Conservation (phyloP, 2,329 filamentous ascomycete species). For the Calonectria leucothoes region DNA sequence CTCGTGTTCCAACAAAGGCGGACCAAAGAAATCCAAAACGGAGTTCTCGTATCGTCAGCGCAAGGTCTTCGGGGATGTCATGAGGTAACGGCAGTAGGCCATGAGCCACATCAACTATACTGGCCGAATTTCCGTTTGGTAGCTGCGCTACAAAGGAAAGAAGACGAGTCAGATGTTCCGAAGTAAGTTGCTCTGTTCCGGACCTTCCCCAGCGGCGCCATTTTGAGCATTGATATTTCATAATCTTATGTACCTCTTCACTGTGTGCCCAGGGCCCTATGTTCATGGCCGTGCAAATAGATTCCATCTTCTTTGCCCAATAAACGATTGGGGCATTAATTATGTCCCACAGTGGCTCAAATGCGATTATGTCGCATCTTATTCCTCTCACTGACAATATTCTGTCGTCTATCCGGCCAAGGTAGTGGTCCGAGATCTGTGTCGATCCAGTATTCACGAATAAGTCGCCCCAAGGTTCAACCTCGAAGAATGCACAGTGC, state of each 20-base stretch:
- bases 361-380: background rate
- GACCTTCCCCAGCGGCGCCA: no score
- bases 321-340: background rate
- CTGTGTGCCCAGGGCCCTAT: background rate
- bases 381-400: background rate
- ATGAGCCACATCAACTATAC: background rate
- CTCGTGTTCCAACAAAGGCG: background rate
- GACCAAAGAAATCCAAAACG: fast-evolving
- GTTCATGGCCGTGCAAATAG: background rate
- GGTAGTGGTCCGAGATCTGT: background rate
- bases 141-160: background rate
- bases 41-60: background rate
- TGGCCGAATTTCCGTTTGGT: background rate
- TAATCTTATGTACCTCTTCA: background rate
- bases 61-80: background rate
- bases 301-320: background rate
- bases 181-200: background rate
- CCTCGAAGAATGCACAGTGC: background rate
- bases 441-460: background rate
- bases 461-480: background rate
- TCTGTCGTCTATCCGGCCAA: background rate
- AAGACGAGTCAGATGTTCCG: background rate
- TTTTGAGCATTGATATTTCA: background rate
- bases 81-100: background rate
- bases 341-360: background rate